Evolutionary conservation across 805 yeast genomes (phyloP), one percentile per base, ranked within the genome.

Genomic region (Metschnikowia proteae): DNA sequence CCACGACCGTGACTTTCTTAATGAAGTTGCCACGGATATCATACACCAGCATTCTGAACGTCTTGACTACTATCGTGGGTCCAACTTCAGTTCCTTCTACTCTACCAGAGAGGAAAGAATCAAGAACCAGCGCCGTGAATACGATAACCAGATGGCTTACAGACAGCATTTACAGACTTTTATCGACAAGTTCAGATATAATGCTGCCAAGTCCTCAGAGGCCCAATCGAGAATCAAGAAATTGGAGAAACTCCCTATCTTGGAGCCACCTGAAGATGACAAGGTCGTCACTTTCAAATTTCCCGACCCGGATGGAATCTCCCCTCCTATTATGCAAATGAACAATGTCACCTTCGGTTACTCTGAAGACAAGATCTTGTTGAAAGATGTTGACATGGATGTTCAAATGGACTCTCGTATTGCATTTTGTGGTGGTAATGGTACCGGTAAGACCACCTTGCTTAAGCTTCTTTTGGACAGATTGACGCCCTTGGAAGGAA

Each of bases 161-260:
- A 82, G 99, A 67, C 84, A 84, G 66, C 99, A 94, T 74, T 74
- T 94, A 67, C 99, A 94, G 71, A 81, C 81, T 37, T 94, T 94
- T 67, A 91, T 94, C 65, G 99, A 94, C 73, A 94, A 92, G 68
- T 94, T 85, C 73, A 79, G 99, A 66, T 94, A 94, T 69, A 94
- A 92, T 68, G 99, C 99, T 2, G 98, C 97, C 32, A 92, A 91
- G 67, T 88, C 98, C 0, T 83, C 90, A 7, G 99, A 94, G 71
- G 99, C 99, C 0, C 99, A 94, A 70, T 90, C 97, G 5, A 84
- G 99, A 73, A 94, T 94, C 68, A 94, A 94, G 67, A 94, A 94
- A 65, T 78, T 94, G 71, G 99, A 94, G 67, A 94, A 94, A 64
- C 74, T 94, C 57, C 99, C 99, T 3, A 71, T 86, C 8, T 74